Conservation (phyloP, 148 eudicot genomes). For the Cornus florida region DNA sequence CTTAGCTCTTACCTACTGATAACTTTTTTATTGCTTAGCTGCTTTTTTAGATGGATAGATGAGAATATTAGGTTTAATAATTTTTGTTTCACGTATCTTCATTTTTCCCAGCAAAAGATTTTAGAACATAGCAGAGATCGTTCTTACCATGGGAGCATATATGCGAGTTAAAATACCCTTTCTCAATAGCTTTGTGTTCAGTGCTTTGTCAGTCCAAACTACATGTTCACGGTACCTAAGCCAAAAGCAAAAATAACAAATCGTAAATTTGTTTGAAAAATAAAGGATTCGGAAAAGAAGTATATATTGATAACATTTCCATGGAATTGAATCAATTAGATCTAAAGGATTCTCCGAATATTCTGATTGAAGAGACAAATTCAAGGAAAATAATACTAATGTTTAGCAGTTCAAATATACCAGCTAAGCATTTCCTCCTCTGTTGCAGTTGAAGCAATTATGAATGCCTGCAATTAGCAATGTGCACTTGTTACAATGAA, state of each 20-base stretch:
- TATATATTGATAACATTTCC: not conserved
- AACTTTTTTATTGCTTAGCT: not conserved
- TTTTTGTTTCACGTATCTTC: too few relatives aligned
- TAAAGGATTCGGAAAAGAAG: not conserved
- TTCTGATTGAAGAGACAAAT: not conserved
- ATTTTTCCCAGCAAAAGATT: not conserved
- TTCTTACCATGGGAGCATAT: constrained; percentile 87
- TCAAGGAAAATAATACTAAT: not conserved
- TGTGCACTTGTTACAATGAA: constrained; percentile 6
- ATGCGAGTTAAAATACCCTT: constrained; percentile 89
- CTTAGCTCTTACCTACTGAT: not conserved
- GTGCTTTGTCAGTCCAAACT: constrained; percentile 83
- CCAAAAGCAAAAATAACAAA: not conserved
- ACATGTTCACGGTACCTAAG: constrained; percentile 87
- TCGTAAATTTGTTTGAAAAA: not conserved
- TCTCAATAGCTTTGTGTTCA: constrained; percentile 72
- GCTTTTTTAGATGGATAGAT: not conserved
- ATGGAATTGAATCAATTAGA: not conserved
- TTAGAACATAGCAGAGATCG: not conserved
- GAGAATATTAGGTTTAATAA: not conserved
- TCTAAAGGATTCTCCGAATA: not conserved
- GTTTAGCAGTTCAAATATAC: constrained; percentile 24
- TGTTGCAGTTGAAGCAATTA: constrained; percentile 92
- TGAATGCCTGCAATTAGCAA: constrained; percentile 66
- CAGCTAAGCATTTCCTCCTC: constrained; percentile 88